Conservation (phyloP, 768 basidiomycete genomes). For the Gyrodon lividus region DNA sequence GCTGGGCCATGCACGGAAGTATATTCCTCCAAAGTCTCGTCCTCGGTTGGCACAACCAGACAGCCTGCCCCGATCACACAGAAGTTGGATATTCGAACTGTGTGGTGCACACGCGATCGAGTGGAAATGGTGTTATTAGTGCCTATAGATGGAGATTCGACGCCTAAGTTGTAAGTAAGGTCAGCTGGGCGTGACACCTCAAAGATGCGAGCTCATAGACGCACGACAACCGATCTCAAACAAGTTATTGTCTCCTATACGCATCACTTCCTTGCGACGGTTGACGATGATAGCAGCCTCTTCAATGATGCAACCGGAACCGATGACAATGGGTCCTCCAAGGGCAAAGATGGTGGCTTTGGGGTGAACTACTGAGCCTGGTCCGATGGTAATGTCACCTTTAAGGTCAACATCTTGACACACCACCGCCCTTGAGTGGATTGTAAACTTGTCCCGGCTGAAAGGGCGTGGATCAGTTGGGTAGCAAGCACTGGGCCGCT, state of each 20-base stretch:
- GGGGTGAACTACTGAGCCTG: constrained; percentile 90
- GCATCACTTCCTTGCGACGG: constrained; percentile 85
- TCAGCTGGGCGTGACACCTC: not conserved
- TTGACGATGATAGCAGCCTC: constrained; percentile 91
- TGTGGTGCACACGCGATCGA: constrained; percentile 79
- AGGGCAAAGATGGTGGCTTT: constrained; percentile 93
- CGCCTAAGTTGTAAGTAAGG: constrained; percentile 45
- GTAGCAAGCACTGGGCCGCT: not conserved
- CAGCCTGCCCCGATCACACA: constrained; percentile 84
- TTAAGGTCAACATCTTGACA: constrained; percentile 93
- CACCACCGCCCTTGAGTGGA: constrained; percentile 88
- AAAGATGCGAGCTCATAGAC: constrained; percentile 31
- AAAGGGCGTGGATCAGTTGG: not conserved
- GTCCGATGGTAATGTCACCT: constrained; percentile 90
- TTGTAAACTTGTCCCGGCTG: constrained; percentile 86
- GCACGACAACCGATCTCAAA: constrained; percentile 93
- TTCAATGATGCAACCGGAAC: constrained; percentile 86
- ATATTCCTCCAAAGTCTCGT: constrained; percentile 77
- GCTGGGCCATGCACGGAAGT: constrained; percentile 81
- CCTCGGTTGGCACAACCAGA: constrained; percentile 74
- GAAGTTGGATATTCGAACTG: constrained; percentile 72
- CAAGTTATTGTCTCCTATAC: constrained; percentile 89
- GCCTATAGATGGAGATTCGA: constrained; percentile 85
- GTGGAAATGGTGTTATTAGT: constrained; percentile 86
- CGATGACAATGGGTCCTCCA: constrained; percentile 88